Evolutionary conservation across 2,329 filamentous ascomycete species (phyloP).

Genomic region (Cadophora sp.): DNA sequence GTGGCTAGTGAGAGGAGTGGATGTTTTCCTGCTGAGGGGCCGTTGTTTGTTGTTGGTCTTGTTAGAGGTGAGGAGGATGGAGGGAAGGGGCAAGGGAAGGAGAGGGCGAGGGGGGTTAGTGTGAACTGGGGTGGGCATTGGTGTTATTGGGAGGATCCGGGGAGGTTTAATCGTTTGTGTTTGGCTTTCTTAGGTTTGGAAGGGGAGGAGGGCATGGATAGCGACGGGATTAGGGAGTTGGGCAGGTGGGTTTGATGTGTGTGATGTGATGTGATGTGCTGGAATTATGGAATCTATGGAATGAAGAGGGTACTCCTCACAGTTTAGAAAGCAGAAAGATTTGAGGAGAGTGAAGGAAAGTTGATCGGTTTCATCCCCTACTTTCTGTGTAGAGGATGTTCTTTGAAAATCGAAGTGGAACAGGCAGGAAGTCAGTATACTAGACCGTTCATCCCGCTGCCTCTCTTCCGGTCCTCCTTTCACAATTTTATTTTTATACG

Average conservation of each 20-base stretch:
- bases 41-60: conserved; percentile 42
- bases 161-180: conserved; percentile 39
- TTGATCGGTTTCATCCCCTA: too few relatives aligned
- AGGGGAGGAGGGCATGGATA: neutral
- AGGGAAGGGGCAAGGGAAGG: conserved; percentile 7
- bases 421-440: too few relatives aligned
- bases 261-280: too few relatives aligned
- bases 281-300: too few relatives aligned
- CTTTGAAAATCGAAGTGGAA: too few relatives aligned
- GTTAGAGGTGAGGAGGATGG: conserved; percentile 34
- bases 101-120: conserved; percentile 36
- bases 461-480: too few relatives aligned
- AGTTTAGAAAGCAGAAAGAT: too few relatives aligned
- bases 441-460: too few relatives aligned
- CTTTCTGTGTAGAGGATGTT: too few relatives aligned
- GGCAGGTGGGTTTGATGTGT: conserved; percentile 20
- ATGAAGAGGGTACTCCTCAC: too few relatives aligned
- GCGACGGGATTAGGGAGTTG: conserved; percentile 6
- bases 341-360: too few relatives aligned
- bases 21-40: conserved; percentile 44
- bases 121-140: conserved; percentile 46
- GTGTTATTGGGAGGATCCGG: conserved; percentile 45
- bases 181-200: conserved; percentile 37
- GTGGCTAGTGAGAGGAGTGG: conserved; percentile 44
- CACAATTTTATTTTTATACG: too few relatives aligned